A percentile compares a stretch with the other conserved stretches of the same genome.
phyloP scores from a whole-genome alignment of 176 grass and related monocot species.

The Saccharum officinarum region DNA sequence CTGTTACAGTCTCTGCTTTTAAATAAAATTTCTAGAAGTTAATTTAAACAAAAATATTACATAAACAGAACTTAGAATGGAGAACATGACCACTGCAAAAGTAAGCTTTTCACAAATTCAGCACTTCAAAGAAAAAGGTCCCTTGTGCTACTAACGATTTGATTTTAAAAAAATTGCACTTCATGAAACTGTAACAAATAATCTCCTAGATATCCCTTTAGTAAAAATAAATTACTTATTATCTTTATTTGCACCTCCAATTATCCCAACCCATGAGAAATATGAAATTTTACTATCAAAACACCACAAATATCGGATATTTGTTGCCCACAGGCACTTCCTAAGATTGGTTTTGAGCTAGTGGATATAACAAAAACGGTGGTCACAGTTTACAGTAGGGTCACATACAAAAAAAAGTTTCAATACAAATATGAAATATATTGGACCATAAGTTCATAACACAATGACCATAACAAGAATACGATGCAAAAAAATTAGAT shows the following conservation, averaged over 20 bases:
- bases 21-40: slow-evolving; percentile 19
- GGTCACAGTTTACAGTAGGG: too few relatives aligned
- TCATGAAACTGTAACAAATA: not conserved
- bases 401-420: too few relatives aligned
- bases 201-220: not conserved
- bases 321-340: not conserved
- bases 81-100: not conserved
- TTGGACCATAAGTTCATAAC: too few relatives aligned
- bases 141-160: not conserved
- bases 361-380: not conserved
- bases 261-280: not conserved
- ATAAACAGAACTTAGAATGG: not conserved
- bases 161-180: not conserved
- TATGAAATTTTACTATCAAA: not conserved
- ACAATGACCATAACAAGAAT: too few relatives aligned
- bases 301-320: not conserved
- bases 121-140: not conserved
- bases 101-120: not conserved
- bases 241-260: not conserved
- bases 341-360: not conserved
- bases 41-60: slow-evolving; percentile 1
- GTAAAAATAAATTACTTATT: not conserved
- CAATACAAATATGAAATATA: too few relatives aligned
- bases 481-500: too few relatives aligned
- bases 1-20: slow-evolving; percentile 69